A percentile compares a stretch with the other conserved stretches of the same genome.
Conservation (phyloP, 768 basidiomycete genomes). For the Rhodotorula graminis region DNA sequence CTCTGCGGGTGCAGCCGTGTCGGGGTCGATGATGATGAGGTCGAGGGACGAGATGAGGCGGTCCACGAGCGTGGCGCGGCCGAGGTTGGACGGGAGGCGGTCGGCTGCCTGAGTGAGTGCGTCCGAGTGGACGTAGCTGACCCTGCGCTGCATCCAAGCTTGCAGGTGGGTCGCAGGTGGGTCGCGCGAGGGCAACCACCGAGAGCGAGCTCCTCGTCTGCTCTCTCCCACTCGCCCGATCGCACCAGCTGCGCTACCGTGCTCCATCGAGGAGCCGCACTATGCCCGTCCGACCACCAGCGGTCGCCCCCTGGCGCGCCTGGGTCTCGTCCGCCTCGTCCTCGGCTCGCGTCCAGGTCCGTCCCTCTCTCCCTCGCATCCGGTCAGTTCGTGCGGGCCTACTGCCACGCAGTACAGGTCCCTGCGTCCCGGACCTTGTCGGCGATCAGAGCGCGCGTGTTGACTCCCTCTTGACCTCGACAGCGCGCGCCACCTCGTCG, state of each 20-base stretch:
- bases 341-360: background rate
- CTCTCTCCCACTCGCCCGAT: background rate
- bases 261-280: background rate
- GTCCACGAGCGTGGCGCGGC: slow-evolving; percentile 41
- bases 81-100: slow-evolving; percentile 48
- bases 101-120: slow-evolving; percentile 19
- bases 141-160: slow-evolving; percentile 1
- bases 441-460: too few relatives aligned
- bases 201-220: too few relatives aligned
- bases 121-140: slow-evolving; percentile 34
- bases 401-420: too few relatives aligned
- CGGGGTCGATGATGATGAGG: too few relatives aligned
- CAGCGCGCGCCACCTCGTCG: background rate
- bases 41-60: slow-evolving; percentile 25
- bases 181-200: too few relatives aligned
- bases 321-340: background rate
- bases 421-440: too few relatives aligned
- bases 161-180: background rate
- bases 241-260: background rate
- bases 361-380: background rate
- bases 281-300: background rate
- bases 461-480: too few relatives aligned
- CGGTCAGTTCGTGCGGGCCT: background rate
- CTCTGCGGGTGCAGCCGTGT: background rate
- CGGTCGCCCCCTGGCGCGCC: background rate